phyloP scores from a whole-genome alignment of 805 yeast species.

The Wickerhamiella kurtzmanii region DNA sequence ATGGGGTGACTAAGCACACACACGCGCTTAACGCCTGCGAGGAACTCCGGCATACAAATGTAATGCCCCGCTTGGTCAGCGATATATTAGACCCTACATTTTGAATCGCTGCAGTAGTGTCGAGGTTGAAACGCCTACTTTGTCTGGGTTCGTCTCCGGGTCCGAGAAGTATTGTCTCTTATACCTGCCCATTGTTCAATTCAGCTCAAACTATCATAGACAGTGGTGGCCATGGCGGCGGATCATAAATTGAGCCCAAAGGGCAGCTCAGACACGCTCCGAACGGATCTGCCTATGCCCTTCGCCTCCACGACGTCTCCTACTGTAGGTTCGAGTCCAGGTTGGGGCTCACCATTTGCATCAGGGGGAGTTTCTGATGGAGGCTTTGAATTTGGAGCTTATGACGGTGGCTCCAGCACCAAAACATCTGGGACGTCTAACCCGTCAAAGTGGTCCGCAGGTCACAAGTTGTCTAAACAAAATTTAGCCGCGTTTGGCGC shows the following conservation, averaged over 20 bases:
- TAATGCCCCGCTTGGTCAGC: no score
- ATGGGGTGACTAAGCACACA: no score
- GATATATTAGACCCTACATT: no score
- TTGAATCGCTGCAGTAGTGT: no score
- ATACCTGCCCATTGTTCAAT: neutral
- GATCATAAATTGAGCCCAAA: neutral
- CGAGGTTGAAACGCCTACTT: no score
- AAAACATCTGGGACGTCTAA: neutral
- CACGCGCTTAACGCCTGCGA: no score
- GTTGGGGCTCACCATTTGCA: conserved; percentile 1
- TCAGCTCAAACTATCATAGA: neutral
- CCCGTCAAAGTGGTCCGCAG: neutral
- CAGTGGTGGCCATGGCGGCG: neutral
- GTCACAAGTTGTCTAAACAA: conserved; percentile 12
- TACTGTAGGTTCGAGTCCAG: neutral
- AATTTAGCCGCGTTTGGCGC: conserved; percentile 19
- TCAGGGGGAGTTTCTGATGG: neutral
- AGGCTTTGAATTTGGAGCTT: neutral
- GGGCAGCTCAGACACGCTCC: neutral
- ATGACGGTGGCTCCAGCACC: neutral
- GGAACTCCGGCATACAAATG: no score
- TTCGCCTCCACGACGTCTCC: neutral
- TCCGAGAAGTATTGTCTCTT: no score
- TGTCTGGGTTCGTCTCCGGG: no score
- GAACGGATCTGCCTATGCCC: neutral